Base-by-base conservation (phyloP, 495 filamentous ascomycete species). In the Penicillium angulare region DNA sequence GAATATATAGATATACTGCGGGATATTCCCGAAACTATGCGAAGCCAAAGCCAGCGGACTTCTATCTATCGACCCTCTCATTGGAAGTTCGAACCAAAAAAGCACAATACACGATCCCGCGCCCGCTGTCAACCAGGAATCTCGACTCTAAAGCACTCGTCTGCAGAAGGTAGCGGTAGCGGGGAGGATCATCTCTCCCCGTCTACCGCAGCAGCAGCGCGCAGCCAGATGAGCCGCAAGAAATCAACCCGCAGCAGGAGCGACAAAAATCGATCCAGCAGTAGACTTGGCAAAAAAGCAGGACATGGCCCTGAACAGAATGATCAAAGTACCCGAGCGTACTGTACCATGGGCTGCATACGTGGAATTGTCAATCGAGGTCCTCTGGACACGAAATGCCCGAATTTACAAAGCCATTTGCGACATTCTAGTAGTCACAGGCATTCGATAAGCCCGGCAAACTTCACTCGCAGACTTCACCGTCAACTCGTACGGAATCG, bases 141-240 rank as follows among this genome's bases (percentile, higher is more conserved):
- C 4, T 32, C 26, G 89, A 85, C 7, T 47, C 67, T 56, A 40
- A 47, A 47, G 23, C 21, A 48, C 48, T 63, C 60, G 22, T 52
- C 55, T 21, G 43, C 33, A 24, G 53, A 66, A 63, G 46, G 48
- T n/a, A 66, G 47, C 34, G 40, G 49, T 31, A 63, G 60, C 52
- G 53, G 63, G 9, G 15, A 59, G 27, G 63, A 58, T 40, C 34
- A 27, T 38, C 47, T 41, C 27, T 66, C 57, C 15, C 60, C 53
- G 27, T 63, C 60, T 24, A 33, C 53, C 31, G 51, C 50, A 55
- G 43, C 55, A 57, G 55, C 55, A 3, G 23, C 60, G 29, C 57
- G 55, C 34, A 60, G 53, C 36, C 45, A 26, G 49, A 52, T 44
- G 16, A 55, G 51, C 20, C 26, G 26, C 27, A n/a, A 24, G 7